Evolutionary conservation across 2,329 filamentous ascomycete genomes (phyloP), one percentile per base, ranked within the genome.

Genomic region (Aspergillus unguis): DNA sequence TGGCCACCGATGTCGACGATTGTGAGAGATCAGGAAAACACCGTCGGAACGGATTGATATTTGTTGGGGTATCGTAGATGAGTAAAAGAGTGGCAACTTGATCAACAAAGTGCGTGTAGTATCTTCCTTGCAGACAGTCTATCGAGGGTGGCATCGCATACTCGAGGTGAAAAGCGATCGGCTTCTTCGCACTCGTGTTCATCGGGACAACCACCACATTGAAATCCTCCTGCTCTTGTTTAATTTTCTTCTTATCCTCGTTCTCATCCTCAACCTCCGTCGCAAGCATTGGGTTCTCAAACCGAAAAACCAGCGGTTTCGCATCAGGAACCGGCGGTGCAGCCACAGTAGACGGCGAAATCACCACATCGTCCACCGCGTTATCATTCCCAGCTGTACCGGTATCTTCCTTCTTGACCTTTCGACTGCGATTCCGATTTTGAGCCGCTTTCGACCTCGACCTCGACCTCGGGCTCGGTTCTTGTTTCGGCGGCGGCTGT

Each of bases 91-190:
- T 66, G 7, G 69, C 65, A 11, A 71, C 66, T 10, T 60, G 62
- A 40, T 70, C 63, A 36, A 70, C 62, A 40, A 71, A 71, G 44
- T 71, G 65, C 2, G 65, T 60, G 40, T 67, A 72, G 56, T 74
- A 74, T 40, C 62, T 66, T 11, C 65, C 65, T 11, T 66, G 63
- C 5, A 57, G 45, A 25, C 50, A 58, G 38, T 65, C 60, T 3
- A 69, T 50, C 3, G 61, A 59, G 5, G 59, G 54, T 3, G 41
- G 11, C 52, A 55, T 17, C 17, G 17, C 17, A 17, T 17, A 44
- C 11, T 58, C 43, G 4, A 59, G 57, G 10, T 63, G 54, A 33
- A 61, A 53, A 54, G 62, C 62, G 9, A 53, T 44, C 40, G 33
- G 31, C 17, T 35, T 17, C 10, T 32, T 27, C 5, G 38, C 23